Base-by-base conservation (phyloP, 2,329 filamentous ascomycete species). In the Acrocalymma vagum region DNA sequence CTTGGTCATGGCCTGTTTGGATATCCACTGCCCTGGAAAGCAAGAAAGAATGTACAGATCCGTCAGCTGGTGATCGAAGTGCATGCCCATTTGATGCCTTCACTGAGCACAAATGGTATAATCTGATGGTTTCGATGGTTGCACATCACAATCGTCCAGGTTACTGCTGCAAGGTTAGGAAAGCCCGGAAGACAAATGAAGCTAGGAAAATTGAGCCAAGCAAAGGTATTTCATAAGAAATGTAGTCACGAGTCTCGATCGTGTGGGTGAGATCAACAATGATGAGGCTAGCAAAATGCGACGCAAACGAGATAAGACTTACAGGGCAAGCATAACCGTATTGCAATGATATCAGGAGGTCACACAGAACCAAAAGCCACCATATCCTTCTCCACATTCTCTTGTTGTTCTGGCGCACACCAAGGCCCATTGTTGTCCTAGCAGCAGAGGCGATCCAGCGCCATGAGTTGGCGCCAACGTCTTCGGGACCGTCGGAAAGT, bases 371-470 rank as follows among this genome's bases (percentile, higher is more conserved):
- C 9, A 32, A 16, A n/a, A 32, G 17, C 29, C 29, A 32, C 29
- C 29, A 32, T 11, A 32, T 20, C 6, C 29, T 11, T 32, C 29
- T 32, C 29, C 29, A 32, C 29, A 32, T 32, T 20, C 29, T 32
- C 18, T 32, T 32, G 16, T 32, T 32, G 18, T 32, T 11, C 6
- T 18, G 14, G 15, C 23, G 29, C 29, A 32, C 23, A 13, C 29
- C 29, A n/a, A 32, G 29, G n/a, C 29, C 29, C 29, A 32, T 32
- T 5, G 29, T 20, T 20, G 15, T 15, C 15, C 29, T 32, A 6
- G 29, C n/a, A 20, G 29, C 29, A 14, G 23, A 32, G 5, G 16
- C 29, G 23, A 32, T 22, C 29, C 29, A 32, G 13, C 23, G 18
- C 29, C 29, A 32, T 4, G 29, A 16, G 23, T 32, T 32, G n/a